phyloP scores from a whole-genome alignment of 345 rosid genomes.

The Crucihimalaya himalaica region DNA sequence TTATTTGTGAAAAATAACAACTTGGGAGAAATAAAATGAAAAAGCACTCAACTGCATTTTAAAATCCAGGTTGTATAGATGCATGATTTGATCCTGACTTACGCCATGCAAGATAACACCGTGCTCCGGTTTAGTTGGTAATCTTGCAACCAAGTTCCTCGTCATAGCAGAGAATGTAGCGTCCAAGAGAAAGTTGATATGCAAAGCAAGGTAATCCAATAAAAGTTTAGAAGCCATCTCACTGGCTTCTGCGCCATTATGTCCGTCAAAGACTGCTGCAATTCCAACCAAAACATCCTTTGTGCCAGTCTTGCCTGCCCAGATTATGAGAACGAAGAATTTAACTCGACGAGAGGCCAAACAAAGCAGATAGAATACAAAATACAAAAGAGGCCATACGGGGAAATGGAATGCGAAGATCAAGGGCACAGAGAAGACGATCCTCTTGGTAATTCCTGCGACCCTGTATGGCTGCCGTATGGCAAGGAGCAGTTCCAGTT shows the following conservation, averaged over 20 bases:
- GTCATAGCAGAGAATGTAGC: conserved; percentile 60
- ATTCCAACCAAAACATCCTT: conserved; percentile 75
- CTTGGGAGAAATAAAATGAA: not conserved
- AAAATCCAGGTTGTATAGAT: conserved; percentile 50
- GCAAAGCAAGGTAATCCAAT: conserved; percentile 85
- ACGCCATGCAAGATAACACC: conserved; percentile 53
- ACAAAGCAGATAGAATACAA: not conserved
- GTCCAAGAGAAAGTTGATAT: conserved; percentile 86
- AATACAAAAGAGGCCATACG: conserved; percentile 38
- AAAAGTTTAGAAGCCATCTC: conserved; percentile 91
- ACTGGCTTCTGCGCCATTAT: conserved; percentile 97
- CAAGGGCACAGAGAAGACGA: conserved; percentile 77
- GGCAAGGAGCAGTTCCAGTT: conserved; percentile 51
- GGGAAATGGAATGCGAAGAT: conserved; percentile 77
- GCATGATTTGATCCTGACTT: conserved; percentile 50
- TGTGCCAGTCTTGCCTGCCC: conserved; percentile 62
- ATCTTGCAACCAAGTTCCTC: conserved; percentile 50
- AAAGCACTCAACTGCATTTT: conserved; percentile 48
- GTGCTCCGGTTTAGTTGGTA: conserved; percentile 48
- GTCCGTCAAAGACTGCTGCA: conserved; percentile 91
- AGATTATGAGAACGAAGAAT: not conserved
- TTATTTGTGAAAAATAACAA: not conserved
- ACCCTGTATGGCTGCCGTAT: conserved; percentile 67
- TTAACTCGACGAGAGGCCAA: not conserved
- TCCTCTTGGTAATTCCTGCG: conserved; percentile 79